Evolutionary conservation across 352 stramenopile genomes (phyloP).

Genomic region (Pythium brassicae): DNA sequence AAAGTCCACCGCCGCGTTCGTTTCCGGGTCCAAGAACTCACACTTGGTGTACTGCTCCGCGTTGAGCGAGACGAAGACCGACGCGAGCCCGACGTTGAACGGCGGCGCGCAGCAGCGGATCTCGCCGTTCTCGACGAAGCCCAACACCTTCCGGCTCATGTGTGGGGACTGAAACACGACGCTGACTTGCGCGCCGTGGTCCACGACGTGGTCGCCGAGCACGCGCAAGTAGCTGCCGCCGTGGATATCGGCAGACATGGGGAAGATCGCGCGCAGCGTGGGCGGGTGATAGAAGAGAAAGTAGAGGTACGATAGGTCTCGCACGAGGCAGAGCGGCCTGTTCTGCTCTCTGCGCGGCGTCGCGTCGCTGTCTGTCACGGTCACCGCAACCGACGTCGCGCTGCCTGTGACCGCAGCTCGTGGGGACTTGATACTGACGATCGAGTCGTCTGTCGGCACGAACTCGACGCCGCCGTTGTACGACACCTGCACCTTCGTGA

Average conservation of each 20-base stretch:
- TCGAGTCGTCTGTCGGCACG: slow-evolving; percentile 25
- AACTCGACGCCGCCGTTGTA: slow-evolving; percentile 58
- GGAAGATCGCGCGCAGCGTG: slow-evolving; percentile 37
- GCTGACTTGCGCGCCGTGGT: slow-evolving; percentile 55
- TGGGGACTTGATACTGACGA: slow-evolving; percentile 6
- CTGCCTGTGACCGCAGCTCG: background rate
- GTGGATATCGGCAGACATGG: slow-evolving; percentile 60
- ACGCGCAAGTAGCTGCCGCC: slow-evolving; percentile 66
- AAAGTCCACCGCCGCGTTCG: slow-evolving; percentile 41
- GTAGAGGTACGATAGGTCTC: slow-evolving; percentile 66
- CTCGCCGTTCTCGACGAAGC: slow-evolving; percentile 63
- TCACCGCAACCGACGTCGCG: background rate
- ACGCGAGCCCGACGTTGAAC: slow-evolving; percentile 47
- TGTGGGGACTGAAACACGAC: slow-evolving; percentile 56
- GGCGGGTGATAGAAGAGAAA: slow-evolving; percentile 73
- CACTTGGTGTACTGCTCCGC: slow-evolving; percentile 74
- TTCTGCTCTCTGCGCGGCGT: background rate
- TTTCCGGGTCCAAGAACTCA: slow-evolving; percentile 47
- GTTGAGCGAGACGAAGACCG: slow-evolving; percentile 71
- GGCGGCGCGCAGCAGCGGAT: slow-evolving; percentile 60
- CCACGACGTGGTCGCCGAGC: slow-evolving; percentile 48
- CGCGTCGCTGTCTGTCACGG: background rate
- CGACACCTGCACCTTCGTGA: slow-evolving; percentile 73
- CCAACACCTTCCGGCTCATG: slow-evolving; percentile 54
- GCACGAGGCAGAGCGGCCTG: slow-evolving; percentile 24